Conservation (phyloP, 2,329 filamentous ascomycete species). For the Claviceps paspali region DNA sequence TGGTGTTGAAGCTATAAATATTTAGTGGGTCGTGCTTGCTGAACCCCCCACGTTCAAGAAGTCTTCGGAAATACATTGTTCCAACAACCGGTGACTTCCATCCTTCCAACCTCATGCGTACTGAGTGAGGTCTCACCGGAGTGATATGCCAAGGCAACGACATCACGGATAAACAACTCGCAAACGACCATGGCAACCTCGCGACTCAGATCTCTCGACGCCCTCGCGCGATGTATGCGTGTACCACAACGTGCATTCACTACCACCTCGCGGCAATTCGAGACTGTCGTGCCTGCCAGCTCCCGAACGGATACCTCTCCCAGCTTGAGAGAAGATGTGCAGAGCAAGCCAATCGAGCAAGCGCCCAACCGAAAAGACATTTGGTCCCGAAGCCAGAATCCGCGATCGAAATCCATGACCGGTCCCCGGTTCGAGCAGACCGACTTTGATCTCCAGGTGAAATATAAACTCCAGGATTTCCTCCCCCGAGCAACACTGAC, state of each 20-base stretch:
- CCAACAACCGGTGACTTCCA: conserved; percentile 1
- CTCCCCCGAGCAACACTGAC: conserved; percentile 9
- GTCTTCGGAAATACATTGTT: conserved; percentile 6
- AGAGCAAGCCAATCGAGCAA: conserved; percentile 45
- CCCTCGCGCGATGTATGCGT: conserved; percentile 29
- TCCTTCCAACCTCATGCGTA: conserved; percentile 1
- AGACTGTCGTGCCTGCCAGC: conserved; percentile 24
- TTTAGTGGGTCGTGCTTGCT: background rate
- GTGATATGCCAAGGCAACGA: conserved; percentile 2
- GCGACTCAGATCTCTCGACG: conserved; percentile 30
- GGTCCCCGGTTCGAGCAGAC: conserved; percentile 96
- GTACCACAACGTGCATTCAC: conserved; percentile 31
- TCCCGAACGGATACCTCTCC: conserved; percentile 25
- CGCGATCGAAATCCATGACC: conserved; percentile 70
- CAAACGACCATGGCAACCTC: conserved; percentile 27
- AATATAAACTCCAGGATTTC: conserved; percentile 12
- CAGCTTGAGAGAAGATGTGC: conserved; percentile 26
- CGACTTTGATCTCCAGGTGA: conserved; percentile 83
- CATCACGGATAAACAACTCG: background rate
- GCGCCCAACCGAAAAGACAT: conserved; percentile 70
- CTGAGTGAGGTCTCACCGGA: background rate
- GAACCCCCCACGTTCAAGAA: background rate
- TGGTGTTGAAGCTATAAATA: no score
- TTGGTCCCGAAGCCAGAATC: conserved; percentile 79
- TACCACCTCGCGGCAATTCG: conserved; percentile 30